A percentile compares a stretch with the other conserved stretches of the same genome.
Conservation (phyloP, 1,139 yeast genomes). For the Meyerozyma sp. region DNA sequence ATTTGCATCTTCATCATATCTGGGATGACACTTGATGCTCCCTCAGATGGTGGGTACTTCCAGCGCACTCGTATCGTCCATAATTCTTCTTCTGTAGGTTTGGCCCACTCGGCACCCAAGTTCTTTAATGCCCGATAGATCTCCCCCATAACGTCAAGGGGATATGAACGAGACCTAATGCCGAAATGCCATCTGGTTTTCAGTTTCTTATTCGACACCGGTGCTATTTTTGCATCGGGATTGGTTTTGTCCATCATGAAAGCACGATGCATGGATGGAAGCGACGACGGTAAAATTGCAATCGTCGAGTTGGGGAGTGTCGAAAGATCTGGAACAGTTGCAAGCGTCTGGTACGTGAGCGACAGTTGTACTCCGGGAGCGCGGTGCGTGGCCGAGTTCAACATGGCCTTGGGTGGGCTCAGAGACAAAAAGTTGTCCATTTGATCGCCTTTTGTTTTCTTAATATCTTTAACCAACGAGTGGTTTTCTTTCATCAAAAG, state of each 20-base stretch:
- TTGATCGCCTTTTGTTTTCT: constrained; percentile 46
- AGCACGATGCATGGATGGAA: constrained; percentile 93
- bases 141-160: constrained; percentile 98
- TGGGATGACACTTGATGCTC: constrained; percentile 34
- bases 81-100: constrained; percentile 85
- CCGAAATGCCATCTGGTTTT: constrained; percentile 99
- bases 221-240: constrained; percentile 41
- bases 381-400: constrained; percentile 7
- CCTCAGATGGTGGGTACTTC: constrained; percentile 61
- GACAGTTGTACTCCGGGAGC: constrained; percentile 45
- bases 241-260: constrained; percentile 64
- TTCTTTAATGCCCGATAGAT: constrained; percentile 90
- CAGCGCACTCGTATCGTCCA: constrained; percentile 98
- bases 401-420: constrained; percentile 25
- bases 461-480: constrained; percentile 59
- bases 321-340: constrained; percentile 46
- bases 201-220: constrained; percentile 75
- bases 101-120: constrained; percentile 96
- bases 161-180: constrained; percentile 91
- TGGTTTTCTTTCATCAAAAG: constrained; percentile 82
- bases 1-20: constrained; percentile 96
- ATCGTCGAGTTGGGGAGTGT: constrained; percentile 63
- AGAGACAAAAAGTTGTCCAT: constrained; percentile 48
- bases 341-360: constrained; percentile 44
- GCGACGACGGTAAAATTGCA: constrained; percentile 87